Percentiles rank a stretch among this genome's conserved stretches.
Evolutionary conservation across 495 filamentous ascomycete genomes (phyloP).

Genomic region (Lasiosphaeria ovina): DNA sequence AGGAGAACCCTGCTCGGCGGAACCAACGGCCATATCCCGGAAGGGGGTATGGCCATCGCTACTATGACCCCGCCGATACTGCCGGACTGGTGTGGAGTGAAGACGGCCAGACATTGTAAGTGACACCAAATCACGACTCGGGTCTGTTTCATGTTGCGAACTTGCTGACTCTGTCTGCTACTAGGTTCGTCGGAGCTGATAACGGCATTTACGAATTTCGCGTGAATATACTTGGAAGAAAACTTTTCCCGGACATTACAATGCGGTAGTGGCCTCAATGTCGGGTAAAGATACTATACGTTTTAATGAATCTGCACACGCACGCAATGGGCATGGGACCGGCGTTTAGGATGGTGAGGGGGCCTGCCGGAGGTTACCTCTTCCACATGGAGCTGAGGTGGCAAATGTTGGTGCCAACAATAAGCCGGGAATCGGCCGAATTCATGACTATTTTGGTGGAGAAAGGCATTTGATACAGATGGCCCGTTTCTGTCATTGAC

Average conservation of each 20-base stretch:
- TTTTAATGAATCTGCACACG: neutral
- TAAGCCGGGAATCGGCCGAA: too few species aligned
- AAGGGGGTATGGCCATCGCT: conserved; percentile 16
- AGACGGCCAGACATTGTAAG: conserved; percentile 69
- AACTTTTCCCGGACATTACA: conserved; percentile 1
- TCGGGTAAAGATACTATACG: neutral
- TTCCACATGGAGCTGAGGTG: too few species aligned
- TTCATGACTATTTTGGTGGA: too few species aligned
- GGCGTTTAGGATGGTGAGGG: too few species aligned
- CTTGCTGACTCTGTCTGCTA: neutral
- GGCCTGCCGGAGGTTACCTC: too few species aligned
- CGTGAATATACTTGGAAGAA: conserved; percentile 56
- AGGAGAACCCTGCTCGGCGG: conserved; percentile 24
- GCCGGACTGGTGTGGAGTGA: conserved; percentile 70
- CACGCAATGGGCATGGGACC: too few species aligned
- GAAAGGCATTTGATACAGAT: too few species aligned
- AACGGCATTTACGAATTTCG: conserved; percentile 73
- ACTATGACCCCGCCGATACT: conserved; percentile 49
- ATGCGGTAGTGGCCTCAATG: conserved; percentile 3
- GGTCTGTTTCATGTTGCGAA: neutral
- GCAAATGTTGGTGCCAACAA: too few species aligned
- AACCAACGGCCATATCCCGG: conserved; percentile 14
- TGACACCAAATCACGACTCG: conserved; percentile 16
- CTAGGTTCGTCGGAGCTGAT: conserved; percentile 69
- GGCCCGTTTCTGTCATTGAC: too few species aligned